A percentile compares a stretch with the other conserved stretches of the same genome.
phyloP scores from a whole-genome alignment of 2,329 filamentous ascomycete species.

The Grosmannia clavigera region DNA sequence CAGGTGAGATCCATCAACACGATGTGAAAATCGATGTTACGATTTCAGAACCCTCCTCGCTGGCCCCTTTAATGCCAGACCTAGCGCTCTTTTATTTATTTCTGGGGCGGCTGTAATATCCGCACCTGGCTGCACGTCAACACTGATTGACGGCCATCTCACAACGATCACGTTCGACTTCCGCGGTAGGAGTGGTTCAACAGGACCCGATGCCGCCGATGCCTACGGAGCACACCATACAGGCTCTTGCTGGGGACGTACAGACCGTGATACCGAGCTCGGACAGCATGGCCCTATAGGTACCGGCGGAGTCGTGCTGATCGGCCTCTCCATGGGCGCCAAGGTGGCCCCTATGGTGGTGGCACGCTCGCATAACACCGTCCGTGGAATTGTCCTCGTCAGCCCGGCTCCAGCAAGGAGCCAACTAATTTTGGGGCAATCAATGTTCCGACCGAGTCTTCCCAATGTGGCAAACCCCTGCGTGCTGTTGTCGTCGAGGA shows the following conservation, averaged over 20 bases:
- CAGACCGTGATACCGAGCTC: background rate
- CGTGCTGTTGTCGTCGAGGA: background rate
- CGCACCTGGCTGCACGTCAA: background rate
- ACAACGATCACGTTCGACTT: background rate
- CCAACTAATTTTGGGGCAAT: background rate
- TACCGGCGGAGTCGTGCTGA: background rate
- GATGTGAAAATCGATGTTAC: background rate
- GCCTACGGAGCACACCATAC: background rate
- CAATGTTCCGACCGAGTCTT: background rate
- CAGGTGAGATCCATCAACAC: background rate
- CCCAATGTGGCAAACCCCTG: background rate
- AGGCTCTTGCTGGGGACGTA: background rate
- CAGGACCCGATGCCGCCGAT: background rate
- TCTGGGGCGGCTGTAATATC: background rate
- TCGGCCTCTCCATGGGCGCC: background rate
- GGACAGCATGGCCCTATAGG: background rate
- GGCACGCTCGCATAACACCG: background rate
- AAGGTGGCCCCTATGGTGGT: background rate
- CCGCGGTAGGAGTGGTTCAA: background rate
- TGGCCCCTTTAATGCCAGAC: background rate
- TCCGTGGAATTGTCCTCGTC: background rate
- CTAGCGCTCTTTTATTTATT: background rate
- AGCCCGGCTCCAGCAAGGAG: background rate
- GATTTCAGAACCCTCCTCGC: background rate
- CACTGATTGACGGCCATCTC: background rate